These are phyloP conservation scores for Sclerotinia subarctica DNA, from an alignment of 2,329 filamentous ascomycete species.

Conservation along the genomic window DNA sequence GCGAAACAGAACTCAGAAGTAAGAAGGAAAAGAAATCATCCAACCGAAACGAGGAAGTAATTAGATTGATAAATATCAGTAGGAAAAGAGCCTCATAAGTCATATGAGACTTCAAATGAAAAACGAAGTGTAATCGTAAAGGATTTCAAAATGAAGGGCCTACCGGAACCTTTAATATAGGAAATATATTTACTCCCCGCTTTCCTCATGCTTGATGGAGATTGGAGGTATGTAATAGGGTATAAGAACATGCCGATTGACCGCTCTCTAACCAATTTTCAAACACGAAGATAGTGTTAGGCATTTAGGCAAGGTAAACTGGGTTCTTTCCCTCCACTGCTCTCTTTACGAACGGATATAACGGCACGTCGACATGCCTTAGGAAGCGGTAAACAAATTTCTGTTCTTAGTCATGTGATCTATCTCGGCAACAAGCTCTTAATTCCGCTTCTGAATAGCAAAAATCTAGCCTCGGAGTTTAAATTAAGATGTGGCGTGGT, in stretches of 20 bases:
- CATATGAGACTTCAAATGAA: neutral
- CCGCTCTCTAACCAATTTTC: neutral
- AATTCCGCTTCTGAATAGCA: conserved; percentile 1
- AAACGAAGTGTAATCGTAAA: neutral
- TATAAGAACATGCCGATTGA: conserved; percentile 6
- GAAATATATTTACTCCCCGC: neutral
- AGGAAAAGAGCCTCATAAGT: neutral
- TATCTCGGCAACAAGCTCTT: neutral
- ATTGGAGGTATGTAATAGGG: neutral
- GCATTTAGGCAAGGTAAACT: too few relatives aligned
- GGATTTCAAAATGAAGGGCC: neutral
- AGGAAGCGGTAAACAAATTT: neutral
- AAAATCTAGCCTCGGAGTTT: neutral
- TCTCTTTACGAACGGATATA: neutral
- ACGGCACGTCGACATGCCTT: conserved; percentile 2
- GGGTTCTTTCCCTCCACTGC: neutral
- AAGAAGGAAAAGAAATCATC: neutral
- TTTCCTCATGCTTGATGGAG: neutral
- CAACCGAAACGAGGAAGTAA: neutral
- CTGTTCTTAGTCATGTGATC: neutral
- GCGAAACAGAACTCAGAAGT: neutral
- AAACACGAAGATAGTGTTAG: too few relatives aligned
- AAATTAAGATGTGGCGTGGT: neutral
- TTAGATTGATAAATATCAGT: neutral
- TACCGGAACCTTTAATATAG: neutral